Percentiles rank a stretch among this genome's conserved stretches.
These are phyloP conservation scores for Climacium dendroides DNA, from an alignment of 225 moss, liverwort and hornwort genomes.

Conservation along the genomic window DNA sequence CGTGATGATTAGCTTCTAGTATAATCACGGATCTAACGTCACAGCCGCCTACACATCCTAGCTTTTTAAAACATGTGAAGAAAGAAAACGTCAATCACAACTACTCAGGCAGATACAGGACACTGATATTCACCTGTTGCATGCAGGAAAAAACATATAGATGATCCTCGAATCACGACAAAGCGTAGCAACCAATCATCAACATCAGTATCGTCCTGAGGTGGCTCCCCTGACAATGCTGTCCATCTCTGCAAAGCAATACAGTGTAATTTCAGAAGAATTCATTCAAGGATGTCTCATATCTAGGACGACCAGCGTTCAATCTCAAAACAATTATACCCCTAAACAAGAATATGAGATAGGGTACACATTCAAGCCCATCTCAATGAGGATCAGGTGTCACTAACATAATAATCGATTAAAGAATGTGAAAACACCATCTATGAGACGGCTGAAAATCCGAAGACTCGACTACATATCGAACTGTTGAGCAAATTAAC, in stretches of 20 bases:
- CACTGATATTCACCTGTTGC: conserved; percentile 58
- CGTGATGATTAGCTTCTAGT: background rate
- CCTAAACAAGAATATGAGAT: background rate
- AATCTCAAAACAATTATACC: background rate
- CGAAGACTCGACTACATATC: background rate
- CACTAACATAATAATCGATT: background rate
- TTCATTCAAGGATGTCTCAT: background rate
- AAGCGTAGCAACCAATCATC: conserved; percentile 98
- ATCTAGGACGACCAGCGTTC: background rate
- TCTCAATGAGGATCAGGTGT: background rate
- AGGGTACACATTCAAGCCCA: background rate
- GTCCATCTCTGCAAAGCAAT: conserved; percentile 75
- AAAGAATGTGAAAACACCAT: background rate
- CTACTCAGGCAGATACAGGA: background rate
- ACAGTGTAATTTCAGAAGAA: background rate
- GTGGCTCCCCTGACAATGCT: conserved; percentile 84
- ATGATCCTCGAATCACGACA: conserved; percentile 75
- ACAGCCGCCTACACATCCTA: background rate
- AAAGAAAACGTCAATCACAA: background rate
- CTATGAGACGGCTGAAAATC: background rate
- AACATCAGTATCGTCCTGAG: conserved; percentile 89
- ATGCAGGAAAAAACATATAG: conserved; percentile 72
- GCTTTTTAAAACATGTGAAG: background rate
- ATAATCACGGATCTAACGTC: background rate
- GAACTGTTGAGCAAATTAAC: background rate